Conservation (phyloP, 495 filamentous ascomycete genomes). For the Penicillium angulare region DNA sequence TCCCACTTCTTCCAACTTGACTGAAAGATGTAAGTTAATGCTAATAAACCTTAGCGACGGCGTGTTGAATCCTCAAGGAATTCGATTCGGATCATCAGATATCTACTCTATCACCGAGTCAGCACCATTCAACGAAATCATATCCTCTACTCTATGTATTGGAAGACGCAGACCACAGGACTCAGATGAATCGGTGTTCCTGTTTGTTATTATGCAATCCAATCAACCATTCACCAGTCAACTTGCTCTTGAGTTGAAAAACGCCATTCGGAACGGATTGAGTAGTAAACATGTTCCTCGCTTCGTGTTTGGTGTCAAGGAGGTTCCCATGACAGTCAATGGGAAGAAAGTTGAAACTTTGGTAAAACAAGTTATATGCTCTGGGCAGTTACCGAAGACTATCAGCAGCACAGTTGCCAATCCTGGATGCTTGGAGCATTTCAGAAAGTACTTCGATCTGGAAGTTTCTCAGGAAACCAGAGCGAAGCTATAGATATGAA, state of each 20-base stretch:
- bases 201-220: conserved; percentile 69
- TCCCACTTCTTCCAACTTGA: not conserved
- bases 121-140: conserved; percentile 47
- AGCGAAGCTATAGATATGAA: conserved; percentile 9
- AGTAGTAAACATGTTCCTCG: conserved; percentile 69
- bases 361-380: conserved; percentile 69
- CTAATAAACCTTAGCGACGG: conserved; percentile 50
- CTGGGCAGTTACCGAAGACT: conserved; percentile 12
- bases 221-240: conserved; percentile 49
- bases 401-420: conserved; percentile 25
- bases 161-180: conserved; percentile 65
- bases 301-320: conserved; percentile 68
- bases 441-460: conserved; percentile 14
- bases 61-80: conserved; percentile 70
- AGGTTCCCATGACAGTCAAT: conserved; percentile 75
- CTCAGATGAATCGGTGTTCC: conserved; percentile 64
- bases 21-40: conserved; percentile 31
- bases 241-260: conserved; percentile 57
- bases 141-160: conserved; percentile 66
- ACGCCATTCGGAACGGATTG: conserved; percentile 56
- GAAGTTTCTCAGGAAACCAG: conserved; percentile 4
- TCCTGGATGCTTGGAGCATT: conserved; percentile 14
- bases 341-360: conserved; percentile 78
- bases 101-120: conserved; percentile 68
- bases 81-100: conserved; percentile 71